Evolutionary conservation across 139 green algal genomes (phyloP), one percentile per base, ranked within the genome.

Genomic region (Chlorella sp.): DNA sequence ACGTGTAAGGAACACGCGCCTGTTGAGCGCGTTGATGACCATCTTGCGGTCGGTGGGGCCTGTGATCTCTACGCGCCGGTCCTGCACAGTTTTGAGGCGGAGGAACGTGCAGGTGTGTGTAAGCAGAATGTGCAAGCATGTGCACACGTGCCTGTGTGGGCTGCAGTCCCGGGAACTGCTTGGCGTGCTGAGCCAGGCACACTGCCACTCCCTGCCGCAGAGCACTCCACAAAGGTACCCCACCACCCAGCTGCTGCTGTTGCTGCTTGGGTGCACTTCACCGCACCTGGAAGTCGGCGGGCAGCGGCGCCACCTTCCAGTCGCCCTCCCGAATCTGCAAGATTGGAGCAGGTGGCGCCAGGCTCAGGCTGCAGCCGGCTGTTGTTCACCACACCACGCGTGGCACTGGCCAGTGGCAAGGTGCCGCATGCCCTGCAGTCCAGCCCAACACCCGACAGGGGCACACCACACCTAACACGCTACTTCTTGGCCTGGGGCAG

Each of bases 21-120:
- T 75, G 88, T 96, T 96, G 56, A 98, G 88, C 17, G 95, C 95
- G 78, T 98, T 98, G 91, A 98, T 98, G 51, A 98, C 93, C 95
- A 98, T 98, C 89, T 98, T 98, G 68, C 92, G 87, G 72, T 97
- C 93, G 32, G 96, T 93, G 60, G 94, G 95, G 14, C 95, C 92
- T 16, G 95, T 98, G 85, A 98, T 98, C 89, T 98, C 95, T 30
- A 98, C 95, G 7, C 95, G 90, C 1, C 95, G 88, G 85, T 98
- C 95, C 48, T 90, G 87, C 70, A 98, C 46, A n/a, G n/a, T n/a
- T n/a, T n/a, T n/a, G n/a, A n/a, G n/a, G n/a, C n/a, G n/a, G n/a
- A n/a, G n/a, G n/a, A n/a, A n/a, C n/a, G n/a, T n/a, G n/a, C n/a
- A n/a, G n/a, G n/a, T n/a, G n/a, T n/a, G n/a, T n/a, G n/a, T n/a